Conservation (phyloP, 345 rosid species). For the Eucalyptus sp. region DNA sequence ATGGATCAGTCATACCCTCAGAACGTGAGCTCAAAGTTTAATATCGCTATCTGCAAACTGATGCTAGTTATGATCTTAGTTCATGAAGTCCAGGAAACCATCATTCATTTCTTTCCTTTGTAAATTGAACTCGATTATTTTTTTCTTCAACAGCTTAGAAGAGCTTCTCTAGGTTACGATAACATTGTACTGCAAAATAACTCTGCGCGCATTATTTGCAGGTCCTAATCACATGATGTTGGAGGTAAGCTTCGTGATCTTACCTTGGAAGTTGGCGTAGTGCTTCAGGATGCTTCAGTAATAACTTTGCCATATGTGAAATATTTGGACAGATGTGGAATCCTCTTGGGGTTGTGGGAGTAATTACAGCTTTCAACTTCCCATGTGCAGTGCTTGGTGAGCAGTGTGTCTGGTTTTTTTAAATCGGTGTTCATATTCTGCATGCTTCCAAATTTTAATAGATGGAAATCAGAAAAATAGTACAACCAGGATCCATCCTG, state of each 20-base stretch:
- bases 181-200: background rate
- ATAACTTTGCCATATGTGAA: background rate
- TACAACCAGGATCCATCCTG: background rate
- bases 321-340: constrained; percentile 71
- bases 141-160: background rate
- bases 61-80: background rate
- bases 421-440: background rate
- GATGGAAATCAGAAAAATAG: background rate
- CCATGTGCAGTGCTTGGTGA: constrained; percentile 98
- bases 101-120: background rate
- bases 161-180: background rate
- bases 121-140: background rate
- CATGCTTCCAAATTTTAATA: background rate
- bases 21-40: constrained; percentile 62
- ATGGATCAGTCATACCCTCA: constrained; percentile 89
- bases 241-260: constrained; percentile 45
- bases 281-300: background rate
- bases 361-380: constrained; percentile 93
- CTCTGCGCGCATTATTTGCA: constrained; percentile 18
- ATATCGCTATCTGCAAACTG: background rate
- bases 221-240: constrained; percentile 96
- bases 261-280: background rate
- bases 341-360: constrained; percentile 96
- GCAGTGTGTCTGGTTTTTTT: background rate
- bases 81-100: background rate